Evolutionary conservation across 257 asterid genomes (phyloP).

Genomic region (Capsicum chinense): DNA sequence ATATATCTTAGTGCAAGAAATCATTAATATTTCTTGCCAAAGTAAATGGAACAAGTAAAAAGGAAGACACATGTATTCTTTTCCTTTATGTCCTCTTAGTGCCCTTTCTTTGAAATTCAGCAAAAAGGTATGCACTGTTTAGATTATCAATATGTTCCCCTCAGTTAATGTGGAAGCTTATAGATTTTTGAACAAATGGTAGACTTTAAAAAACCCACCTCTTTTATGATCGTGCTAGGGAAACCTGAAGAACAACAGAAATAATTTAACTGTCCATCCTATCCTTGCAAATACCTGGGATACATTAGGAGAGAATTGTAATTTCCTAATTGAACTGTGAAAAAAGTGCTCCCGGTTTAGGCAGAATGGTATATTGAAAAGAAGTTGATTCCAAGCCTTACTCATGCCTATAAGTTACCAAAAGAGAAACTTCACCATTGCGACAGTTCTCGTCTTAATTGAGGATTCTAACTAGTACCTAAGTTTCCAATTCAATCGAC

Average conservation of each 20-base stretch:
- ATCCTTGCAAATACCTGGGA: not conserved
- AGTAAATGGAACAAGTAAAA: not conserved
- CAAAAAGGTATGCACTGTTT: not conserved
- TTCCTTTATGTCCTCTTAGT: slow-evolving; percentile 10
- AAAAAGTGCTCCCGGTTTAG: not conserved
- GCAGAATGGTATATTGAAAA: not conserved
- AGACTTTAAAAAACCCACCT: not conserved
- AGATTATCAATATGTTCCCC: not conserved
- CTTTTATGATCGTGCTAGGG: not conserved
- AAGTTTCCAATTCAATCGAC: not conserved
- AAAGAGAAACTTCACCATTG: not conserved
- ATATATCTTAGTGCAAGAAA: not conserved
- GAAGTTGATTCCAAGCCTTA: slow-evolving; percentile 4
- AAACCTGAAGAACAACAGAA: not conserved
- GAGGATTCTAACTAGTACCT: not conserved
- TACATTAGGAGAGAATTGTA: not conserved
- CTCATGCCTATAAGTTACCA: not conserved
- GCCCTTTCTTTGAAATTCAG: not conserved
- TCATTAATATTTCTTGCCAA: not conserved
- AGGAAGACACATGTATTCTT: not conserved
- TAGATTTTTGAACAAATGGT: not conserved
- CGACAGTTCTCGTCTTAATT: not conserved
- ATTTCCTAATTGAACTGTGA: slow-evolving; percentile 9
- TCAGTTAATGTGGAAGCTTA: not conserved
- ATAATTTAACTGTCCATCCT: not conserved